These are phyloP conservation scores for Tranzscheliella williamsii DNA, from an alignment of 1,284 basidiomycete species.

Conservation along the genomic window DNA sequence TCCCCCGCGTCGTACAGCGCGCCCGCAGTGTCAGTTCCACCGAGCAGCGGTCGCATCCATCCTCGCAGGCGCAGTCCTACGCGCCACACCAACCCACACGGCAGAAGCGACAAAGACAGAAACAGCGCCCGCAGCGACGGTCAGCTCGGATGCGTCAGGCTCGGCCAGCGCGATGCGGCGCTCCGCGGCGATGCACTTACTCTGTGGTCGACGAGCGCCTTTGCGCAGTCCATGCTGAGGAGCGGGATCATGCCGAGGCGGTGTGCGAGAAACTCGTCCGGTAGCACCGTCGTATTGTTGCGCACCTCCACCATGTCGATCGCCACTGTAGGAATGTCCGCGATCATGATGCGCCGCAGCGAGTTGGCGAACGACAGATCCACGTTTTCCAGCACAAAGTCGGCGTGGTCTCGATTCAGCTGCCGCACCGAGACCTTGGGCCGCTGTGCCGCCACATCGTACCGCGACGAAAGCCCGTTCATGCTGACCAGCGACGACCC, in stretches of 20 bases:
- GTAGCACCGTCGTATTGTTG: slow-evolving; percentile 87
- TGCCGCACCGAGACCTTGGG: slow-evolving; percentile 49
- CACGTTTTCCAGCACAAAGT: slow-evolving; percentile 57
- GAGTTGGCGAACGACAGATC: slow-evolving; percentile 60
- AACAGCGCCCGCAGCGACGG: too few relatives aligned
- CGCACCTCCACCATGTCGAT: slow-evolving; percentile 96
- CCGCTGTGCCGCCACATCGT: slow-evolving; percentile 22
- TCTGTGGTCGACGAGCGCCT: slow-evolving; percentile 54
- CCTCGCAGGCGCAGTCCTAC: slow-evolving; percentile 82
- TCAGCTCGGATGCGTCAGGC: too few relatives aligned
- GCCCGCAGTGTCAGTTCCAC: slow-evolving; percentile 76
- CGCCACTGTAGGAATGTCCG: slow-evolving; percentile 65
- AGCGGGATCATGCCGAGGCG: slow-evolving; percentile 92
- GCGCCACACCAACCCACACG: too few relatives aligned
- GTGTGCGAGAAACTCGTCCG: slow-evolving; percentile 97
- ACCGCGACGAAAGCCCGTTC: slow-evolving; percentile 19
- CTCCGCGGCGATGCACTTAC: slow-evolving; percentile 25
- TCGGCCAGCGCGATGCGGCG: too few relatives aligned
- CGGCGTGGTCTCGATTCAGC: slow-evolving; percentile 45
- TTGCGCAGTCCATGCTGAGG: slow-evolving; percentile 66
- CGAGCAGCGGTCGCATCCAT: slow-evolving; percentile 78
- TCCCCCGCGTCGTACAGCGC: slow-evolving; percentile 67
- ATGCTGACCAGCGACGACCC: slow-evolving; percentile 8
- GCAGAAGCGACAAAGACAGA: too few relatives aligned
- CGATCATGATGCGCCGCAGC: slow-evolving; percentile 56